Base-by-base conservation (phyloP, 768 basidiomycete species). In the Daedalea quercina region DNA sequence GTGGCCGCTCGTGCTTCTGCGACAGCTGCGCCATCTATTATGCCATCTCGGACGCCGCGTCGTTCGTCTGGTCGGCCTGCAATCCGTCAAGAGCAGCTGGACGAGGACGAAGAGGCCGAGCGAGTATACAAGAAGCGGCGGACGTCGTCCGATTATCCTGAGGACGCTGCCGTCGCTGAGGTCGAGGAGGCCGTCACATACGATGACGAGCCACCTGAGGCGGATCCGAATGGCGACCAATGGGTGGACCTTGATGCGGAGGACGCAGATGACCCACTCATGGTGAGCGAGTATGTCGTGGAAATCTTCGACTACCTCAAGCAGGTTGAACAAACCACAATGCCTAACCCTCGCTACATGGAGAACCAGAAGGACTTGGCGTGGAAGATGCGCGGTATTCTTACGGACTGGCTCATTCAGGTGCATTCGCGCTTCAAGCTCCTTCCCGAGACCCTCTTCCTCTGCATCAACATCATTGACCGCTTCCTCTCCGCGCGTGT, bases 241-340 rank as follows among this genome's bases (percentile, higher is more conserved):
- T 98, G 93, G 94, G 88, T 88, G 26, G 95, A 98, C 63, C 78
- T 98, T 15, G 94, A 97, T 58, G 83, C 81, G 1, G 93, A 94
- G 20, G 94, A 97, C 65, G 81, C 74, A 50, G 92, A 94, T 47
- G 95, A 99, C 64, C 96, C 95, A 13, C 76, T 91, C 55, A 97
- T 97, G 94, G 94, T 96, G 58, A 87, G 86, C 71, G 92, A 97
- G 69, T 99, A 99, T 64, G 94, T 96, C 47, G 75, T 75, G 23
- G 96, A 98, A 54, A 94, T 98, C 56, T 94, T 94, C 72, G 74
- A 87, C 52, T 98, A 99, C 71, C 78, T 97, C 72, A 89, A 85
- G 65, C 71, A 80, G 55, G 75, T 85, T 54, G 93, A 97, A 94
- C 67, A 81, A 56, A 69, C 70, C 9, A 93, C 88, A 0, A 85